Base-by-base conservation (phyloP, 129 eudicot species). In the Apium graveolens region DNA sequence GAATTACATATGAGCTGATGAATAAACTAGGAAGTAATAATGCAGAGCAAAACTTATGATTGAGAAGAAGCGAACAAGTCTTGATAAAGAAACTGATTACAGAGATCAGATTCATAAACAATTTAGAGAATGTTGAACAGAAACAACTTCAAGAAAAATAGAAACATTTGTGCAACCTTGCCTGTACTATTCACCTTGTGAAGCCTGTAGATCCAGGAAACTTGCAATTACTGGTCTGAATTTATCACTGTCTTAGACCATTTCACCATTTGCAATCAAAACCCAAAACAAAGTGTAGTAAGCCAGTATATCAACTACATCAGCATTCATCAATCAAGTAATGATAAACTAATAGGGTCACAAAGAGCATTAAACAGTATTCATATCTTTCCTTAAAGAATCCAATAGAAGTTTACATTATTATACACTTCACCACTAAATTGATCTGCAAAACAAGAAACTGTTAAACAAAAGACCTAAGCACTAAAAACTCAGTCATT, bases 401-500 rank as follows among this genome's bases (percentile, higher is more conserved):
- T 29, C 11, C 2, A 10, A 53, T 24, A 57, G 31, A 60, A 10
- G 34, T 26, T 60, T 6, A 60, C 68, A 60, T 60, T n/a, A 60
- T 60, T 60, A 10, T n/a, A 60, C 68, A 60, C 68, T 60, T 7
- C 27, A 21, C 68, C 65, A 57, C 65, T 49, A 49, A 49, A 57
- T 57, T 57, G 5, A 24, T 57, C 65, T 57, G n/a, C 65, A 57
- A 57, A 57, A 24, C 31, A 32, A 60, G 32, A 60, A 20, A 34
- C 11, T 13, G n/a, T 41, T n/a, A 27, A 72, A 20, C 76, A 72
- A 20, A 20, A 17, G 44, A 31, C 43, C 1, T 7, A 14, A 71
- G 7, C 65, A 16, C 34, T 0, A 6, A 27, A 62, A 29, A 46
- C 69, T 86, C 70, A 94, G 81, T 94, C 98, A 84, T 95, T 86